phyloP scores from a whole-genome alignment of 1,284 basidiomycete genomes.

The Chalciporus sp. region DNA sequence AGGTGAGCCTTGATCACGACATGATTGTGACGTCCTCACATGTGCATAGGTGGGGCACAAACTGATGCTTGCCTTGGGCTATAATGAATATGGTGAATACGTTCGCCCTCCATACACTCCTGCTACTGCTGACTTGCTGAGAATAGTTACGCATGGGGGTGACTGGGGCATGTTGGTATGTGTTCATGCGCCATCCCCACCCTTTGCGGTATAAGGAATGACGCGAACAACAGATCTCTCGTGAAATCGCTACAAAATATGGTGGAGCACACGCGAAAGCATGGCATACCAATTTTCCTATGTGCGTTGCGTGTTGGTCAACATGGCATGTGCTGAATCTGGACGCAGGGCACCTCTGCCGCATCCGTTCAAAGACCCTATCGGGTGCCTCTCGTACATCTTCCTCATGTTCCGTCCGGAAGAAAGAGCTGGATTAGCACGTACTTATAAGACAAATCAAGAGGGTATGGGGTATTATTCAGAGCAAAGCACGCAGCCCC shows the following conservation, averaged over 20 bases:
- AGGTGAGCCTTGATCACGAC: constrained; percentile 29
- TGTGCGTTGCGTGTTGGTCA: constrained; percentile 25
- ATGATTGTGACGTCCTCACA: not conserved
- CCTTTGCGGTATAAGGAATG: too few relatives aligned
- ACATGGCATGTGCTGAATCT: too few relatives aligned
- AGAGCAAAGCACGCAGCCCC: constrained; percentile 53
- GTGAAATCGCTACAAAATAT: constrained; percentile 41
- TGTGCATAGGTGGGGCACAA: constrained; percentile 40
- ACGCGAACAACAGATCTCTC: constrained; percentile 39
- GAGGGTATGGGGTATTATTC: constrained; percentile 43
- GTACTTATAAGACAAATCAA: constrained; percentile 20
- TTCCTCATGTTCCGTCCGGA: constrained; percentile 29
- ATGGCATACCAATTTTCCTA: constrained; percentile 48
- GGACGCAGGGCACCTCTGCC: too few relatives aligned
- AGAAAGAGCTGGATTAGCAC: constrained; percentile 42
- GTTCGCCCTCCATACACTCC: too few relatives aligned
- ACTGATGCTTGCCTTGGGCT: constrained; percentile 54
- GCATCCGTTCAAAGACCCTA: too few relatives aligned
- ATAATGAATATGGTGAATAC: constrained; percentile 50
- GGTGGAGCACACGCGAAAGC: constrained; percentile 45
- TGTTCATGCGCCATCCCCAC: not conserved
- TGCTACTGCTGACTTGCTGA: not conserved
- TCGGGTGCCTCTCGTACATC: not conserved
- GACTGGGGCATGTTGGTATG: constrained; percentile 51
- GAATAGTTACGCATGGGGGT: constrained; percentile 54